Conservation (phyloP, 2,329 filamentous ascomycete genomes). For the Sporothrix protearum region DNA sequence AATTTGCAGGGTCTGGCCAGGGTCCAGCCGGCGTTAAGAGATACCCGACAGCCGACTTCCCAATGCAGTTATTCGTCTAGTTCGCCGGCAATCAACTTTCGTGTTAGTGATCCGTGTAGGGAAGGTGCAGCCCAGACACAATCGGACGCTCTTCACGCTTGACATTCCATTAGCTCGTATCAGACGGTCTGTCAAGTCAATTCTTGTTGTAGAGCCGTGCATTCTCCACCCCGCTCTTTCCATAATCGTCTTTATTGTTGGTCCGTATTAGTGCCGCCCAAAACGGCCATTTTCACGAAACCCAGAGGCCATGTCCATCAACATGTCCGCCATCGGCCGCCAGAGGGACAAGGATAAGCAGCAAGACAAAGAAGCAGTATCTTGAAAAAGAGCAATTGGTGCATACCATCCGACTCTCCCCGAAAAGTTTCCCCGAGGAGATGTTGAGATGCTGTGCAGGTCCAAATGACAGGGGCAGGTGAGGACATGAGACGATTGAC, state of each 20-base stretch:
- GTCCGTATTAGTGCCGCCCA: neutral
- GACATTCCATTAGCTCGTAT: no score
- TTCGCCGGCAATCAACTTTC: neutral
- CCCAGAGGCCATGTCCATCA: no score
- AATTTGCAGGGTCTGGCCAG: neutral
- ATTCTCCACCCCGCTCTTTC: neutral
- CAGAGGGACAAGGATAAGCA: neutral
- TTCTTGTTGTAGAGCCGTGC: neutral
- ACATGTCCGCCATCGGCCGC: neutral
- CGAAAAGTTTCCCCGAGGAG: neutral
- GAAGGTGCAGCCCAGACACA: neutral
- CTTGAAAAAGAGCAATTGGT: neutral
- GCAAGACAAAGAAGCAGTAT: neutral
- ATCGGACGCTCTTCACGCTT: neutral
- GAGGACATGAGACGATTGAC: neutral
- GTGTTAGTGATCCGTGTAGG: neutral
- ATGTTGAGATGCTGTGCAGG: neutral
- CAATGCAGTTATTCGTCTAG: neutral
- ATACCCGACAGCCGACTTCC: neutral
- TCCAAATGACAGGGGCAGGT: neutral
- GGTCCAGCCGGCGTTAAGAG: neutral
- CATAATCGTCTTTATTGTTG: neutral
- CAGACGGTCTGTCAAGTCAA: neutral
- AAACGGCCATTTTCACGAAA: neutral
- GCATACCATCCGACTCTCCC: neutral